Conservation (phyloP, 2,329 filamentous ascomycete genomes). For the Colletotrichum limetticola region DNA sequence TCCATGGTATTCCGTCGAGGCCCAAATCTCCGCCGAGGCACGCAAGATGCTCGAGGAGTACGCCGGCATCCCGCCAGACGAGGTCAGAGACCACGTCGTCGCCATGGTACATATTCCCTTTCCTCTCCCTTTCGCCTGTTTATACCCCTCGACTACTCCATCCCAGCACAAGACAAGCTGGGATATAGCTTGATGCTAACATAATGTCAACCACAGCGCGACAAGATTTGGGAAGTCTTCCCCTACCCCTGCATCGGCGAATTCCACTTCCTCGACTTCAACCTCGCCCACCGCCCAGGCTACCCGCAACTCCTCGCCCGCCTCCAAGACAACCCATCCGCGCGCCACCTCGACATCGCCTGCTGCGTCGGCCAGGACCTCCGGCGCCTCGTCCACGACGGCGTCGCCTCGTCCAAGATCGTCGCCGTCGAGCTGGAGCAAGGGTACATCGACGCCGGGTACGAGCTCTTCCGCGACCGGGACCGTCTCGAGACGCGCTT, state of each 20-base stretch:
- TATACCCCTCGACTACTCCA: no score
- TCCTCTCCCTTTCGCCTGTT: fast-evolving
- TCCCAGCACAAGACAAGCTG: background rate
- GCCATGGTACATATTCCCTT: conserved; percentile 8
- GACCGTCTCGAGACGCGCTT: conserved; percentile 37
- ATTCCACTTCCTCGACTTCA: conserved; percentile 35
- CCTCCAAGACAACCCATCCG: conserved; percentile 24
- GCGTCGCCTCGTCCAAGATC: conserved; percentile 37
- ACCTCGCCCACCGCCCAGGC: conserved; percentile 2
- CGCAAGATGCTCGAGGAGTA: conserved; percentile 33
- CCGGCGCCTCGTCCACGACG: conserved; percentile 40
- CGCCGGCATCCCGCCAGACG: conserved; percentile 5
- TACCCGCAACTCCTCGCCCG: conserved; percentile 36
- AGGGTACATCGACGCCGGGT: conserved; percentile 38
- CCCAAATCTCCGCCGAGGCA: conserved; percentile 8
- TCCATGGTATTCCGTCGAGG: conserved; percentile 29
- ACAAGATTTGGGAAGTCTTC: conserved; percentile 33
- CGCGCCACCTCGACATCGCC: conserved; percentile 41
- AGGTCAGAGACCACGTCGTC: conserved; percentile 21
- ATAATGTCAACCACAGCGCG: background rate
- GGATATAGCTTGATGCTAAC: background rate
- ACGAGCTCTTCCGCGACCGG: conserved; percentile 42
- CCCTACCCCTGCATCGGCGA: conserved; percentile 35
- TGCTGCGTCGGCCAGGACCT: conserved; percentile 45
- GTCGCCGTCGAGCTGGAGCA: conserved; percentile 39